These are phyloP conservation scores for Fagopyrum homotropicum DNA, from an alignment of 148 eudicot genomes.

Conservation along the genomic window DNA sequence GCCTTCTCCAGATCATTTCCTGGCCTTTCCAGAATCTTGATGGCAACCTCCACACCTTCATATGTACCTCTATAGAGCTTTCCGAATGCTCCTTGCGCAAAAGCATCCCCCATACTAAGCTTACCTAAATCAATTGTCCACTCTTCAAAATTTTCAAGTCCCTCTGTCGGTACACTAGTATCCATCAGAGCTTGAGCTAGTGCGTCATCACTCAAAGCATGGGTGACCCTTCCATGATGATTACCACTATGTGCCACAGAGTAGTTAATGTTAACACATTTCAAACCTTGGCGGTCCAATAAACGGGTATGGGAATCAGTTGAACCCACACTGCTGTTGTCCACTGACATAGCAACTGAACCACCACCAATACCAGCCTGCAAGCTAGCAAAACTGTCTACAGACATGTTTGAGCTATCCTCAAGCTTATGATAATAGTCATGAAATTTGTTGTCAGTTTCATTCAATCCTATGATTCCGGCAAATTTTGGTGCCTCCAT, in stretches of 20 bases:
- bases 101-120: slow-evolving; percentile 84
- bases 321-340: slow-evolving; percentile 90
- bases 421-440: slow-evolving; percentile 82
- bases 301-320: slow-evolving; percentile 87
- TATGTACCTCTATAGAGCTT: slow-evolving; percentile 93
- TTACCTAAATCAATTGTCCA: slow-evolving; percentile 93
- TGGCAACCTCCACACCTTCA: slow-evolving; percentile 91
- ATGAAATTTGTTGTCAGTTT: slow-evolving; percentile 57
- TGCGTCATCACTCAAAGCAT: slow-evolving; percentile 84
- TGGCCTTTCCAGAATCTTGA: slow-evolving; percentile 94
- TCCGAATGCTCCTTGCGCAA: slow-evolving; percentile 98
- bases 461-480: slow-evolving; percentile 65
- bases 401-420: slow-evolving; percentile 87
- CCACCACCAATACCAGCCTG: slow-evolving; percentile 90
- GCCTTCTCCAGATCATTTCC: slow-evolving; percentile 85
- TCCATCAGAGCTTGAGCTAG: slow-evolving; percentile 90
- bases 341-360: slow-evolving; percentile 91
- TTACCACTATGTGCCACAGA: slow-evolving; percentile 66
- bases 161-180: slow-evolving; percentile 57
- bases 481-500: slow-evolving; percentile 84
- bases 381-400: slow-evolving; percentile 72
- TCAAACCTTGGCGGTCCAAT: slow-evolving; percentile 71
- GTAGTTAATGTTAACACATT: slow-evolving; percentile 55
- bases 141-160: slow-evolving; percentile 82
- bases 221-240: slow-evolving; percentile 62